Evolutionary conservation across 305 asterid genomes (phyloP), one percentile per base, ranked within the genome.

Genomic region (Solanum hybrid): DNA sequence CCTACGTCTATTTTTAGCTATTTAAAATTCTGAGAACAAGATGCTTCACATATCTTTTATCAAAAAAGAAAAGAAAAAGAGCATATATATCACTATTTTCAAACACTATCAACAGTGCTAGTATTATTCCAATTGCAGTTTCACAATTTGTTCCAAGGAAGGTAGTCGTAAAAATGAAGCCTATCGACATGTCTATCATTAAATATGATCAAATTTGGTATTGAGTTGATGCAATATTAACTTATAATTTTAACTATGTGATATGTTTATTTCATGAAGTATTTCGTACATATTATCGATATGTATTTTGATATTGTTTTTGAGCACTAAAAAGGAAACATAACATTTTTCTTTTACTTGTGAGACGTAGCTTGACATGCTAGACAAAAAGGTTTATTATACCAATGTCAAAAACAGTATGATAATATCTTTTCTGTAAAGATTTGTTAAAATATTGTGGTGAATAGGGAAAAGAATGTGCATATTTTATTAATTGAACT

Each of bases 41-140:
- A 84, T 84, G 87, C 87, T 84, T 84, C 87, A 42, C 73, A 28
- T 83, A 83, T 28, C 87, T 83, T 46, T 84, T 51, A 84, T 13
- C 2, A 46, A 42, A 81, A 61, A 61, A 61, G n/a, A 22, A 61
- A 20, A 61, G 28, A 61, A 28, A 40, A 83, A 83, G 35, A 46
- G 20, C 11, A 35, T 35, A 77, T 8, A 39, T 82, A 46, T 29
- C 31, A 29, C 29, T 28, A 20, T 83, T 83, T 46, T 46, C 74
- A 29, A 46, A 31, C 87, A 29, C 29, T 51, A 29, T 16, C 74
- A 46, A 24, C 71, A 84, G 40, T 29, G 40, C 28, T 6, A 18
- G 20, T 5, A 46, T 29, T 16, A 36, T 37, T 80, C 85, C 31
- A 36, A 40, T n/a, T 79, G 51, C 14, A 11, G 20, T 36, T 36